Conservation (phyloP, 1,139 yeast genomes). For the Kurtzmaniella quercitrusa region DNA sequence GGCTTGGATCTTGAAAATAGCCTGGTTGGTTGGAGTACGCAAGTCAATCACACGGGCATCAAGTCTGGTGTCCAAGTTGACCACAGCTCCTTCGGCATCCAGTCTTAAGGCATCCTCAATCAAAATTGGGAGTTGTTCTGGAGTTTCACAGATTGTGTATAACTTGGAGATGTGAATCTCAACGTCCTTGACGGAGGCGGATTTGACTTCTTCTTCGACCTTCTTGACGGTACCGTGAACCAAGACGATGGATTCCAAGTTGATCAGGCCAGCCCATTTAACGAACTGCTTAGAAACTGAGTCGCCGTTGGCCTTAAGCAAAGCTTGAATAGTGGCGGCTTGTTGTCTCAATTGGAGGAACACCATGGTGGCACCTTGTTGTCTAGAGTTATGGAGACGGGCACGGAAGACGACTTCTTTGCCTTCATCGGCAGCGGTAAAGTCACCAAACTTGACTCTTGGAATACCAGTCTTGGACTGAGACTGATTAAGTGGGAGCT, state of each 20-base stretch:
- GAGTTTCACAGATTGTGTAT: constrained; percentile 79
- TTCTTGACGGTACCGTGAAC: constrained; percentile 83
- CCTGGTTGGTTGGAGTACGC: constrained; percentile 96
- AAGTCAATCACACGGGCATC: constrained; percentile 94
- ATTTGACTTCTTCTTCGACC: constrained; percentile 82
- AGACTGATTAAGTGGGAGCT: constrained; percentile 82
- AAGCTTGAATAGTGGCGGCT: constrained; percentile 74
- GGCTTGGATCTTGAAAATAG: constrained; percentile 89
- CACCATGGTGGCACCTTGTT: constrained; percentile 93
- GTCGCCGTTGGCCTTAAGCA: constrained; percentile 61
- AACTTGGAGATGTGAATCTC: constrained; percentile 78
- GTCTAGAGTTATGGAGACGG: constrained; percentile 87
- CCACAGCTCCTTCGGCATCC: constrained; percentile 71
- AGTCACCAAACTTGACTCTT: constrained; percentile 54
- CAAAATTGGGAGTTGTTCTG: constrained; percentile 87
- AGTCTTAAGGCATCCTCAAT: constrained; percentile 96
- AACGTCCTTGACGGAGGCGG: constrained; percentile 87
- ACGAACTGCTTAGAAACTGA: constrained; percentile 90
- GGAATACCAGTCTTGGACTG: constrained; percentile 54
- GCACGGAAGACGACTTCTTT: constrained; percentile 84
- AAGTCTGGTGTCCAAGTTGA: constrained; percentile 91
- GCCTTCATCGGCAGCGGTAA: constrained; percentile 69
- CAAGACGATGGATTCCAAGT: constrained; percentile 85
- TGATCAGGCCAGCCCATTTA: constrained; percentile 87
- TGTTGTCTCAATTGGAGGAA: constrained; percentile 92